These are phyloP conservation scores for Elongisporangium anandrum DNA, from an alignment of 352 stramenopile species.

Conservation along the genomic window DNA sequence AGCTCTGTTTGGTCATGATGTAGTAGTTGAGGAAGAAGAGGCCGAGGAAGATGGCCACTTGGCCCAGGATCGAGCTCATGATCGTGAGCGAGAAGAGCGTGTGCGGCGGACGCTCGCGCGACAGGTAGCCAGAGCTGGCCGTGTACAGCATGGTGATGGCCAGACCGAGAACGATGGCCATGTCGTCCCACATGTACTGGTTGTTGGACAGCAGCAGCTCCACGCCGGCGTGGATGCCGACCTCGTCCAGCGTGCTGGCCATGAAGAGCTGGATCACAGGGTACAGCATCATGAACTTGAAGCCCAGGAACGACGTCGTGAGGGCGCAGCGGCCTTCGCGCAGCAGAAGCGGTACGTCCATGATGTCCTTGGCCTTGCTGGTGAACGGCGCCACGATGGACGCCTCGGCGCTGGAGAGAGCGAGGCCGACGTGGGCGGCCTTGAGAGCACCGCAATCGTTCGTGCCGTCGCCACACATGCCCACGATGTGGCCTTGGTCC, in stretches of 20 bases:
- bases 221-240: conserved; percentile 21
- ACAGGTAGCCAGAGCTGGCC: conserved; percentile 21
- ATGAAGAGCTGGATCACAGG: conserved; percentile 52
- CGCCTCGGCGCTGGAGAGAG: conserved; percentile 79
- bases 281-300: conserved; percentile 57
- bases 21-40: conserved; percentile 29
- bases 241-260: conserved; percentile 24
- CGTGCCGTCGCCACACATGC: conserved; percentile 53
- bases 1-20: conserved; percentile 20
- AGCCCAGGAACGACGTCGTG: conserved; percentile 40
- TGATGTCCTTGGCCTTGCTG: conserved; percentile 73
- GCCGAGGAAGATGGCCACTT: conserved; percentile 28
- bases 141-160: conserved; percentile 59
- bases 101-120: conserved; percentile 24
- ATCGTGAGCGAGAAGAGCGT: conserved; percentile 52
- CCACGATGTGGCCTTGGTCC: conserved; percentile 26
- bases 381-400: conserved; percentile 87
- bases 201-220: conserved; percentile 46
- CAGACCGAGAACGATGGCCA: conserved; percentile 41
- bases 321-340: conserved; percentile 81
- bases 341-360: conserved; percentile 67
- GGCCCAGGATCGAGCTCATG: conserved; percentile 32
- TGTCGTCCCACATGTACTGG: conserved; percentile 57
- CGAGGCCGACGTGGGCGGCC: conserved; percentile 79
- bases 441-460: conserved; percentile 88